phyloP scores from a whole-genome alignment of 257 asterid species.

The Jaltomata sinuosa region DNA sequence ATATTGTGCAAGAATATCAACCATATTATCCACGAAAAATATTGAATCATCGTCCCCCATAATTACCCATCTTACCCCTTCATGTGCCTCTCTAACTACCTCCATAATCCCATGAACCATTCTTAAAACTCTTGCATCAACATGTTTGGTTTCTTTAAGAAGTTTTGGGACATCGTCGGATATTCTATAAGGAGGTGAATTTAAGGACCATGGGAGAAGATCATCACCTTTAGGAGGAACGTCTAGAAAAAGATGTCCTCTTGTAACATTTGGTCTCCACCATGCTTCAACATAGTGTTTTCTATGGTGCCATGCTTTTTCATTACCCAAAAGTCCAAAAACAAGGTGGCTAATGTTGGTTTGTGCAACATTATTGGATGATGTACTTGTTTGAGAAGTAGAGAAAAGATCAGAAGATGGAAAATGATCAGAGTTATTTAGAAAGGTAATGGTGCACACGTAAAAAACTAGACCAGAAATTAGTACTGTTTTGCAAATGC shows the following conservation, averaged over 20 bases:
- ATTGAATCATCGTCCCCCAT: slow-evolving; percentile 24
- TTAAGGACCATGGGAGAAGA: slow-evolving; percentile 18
- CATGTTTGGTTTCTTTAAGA: background rate
- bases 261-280: slow-evolving; percentile 21
- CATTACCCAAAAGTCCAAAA: slow-evolving; percentile 21
- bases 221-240: slow-evolving; percentile 8
- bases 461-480: background rate
- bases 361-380: background rate
- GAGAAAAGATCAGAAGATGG: background rate
- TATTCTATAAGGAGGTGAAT: slow-evolving; percentile 13
- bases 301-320: slow-evolving; percentile 8
- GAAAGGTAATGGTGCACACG: background rate
- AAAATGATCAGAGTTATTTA: background rate
- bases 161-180: slow-evolving; percentile 4
- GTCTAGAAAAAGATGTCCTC: slow-evolving; percentile 19
- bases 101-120: slow-evolving; percentile 25
- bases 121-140: background rate
- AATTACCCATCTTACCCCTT: slow-evolving; percentile 19
- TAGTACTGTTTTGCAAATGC: background rate
- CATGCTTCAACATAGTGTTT: slow-evolving; percentile 19
- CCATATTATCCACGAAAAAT: slow-evolving; percentile 20
- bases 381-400: background rate
- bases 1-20: slow-evolving; percentile 15
- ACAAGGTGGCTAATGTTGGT: slow-evolving; percentile 3
- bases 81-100: slow-evolving; percentile 7